Base-by-base conservation (phyloP, 2,329 filamentous ascomycete species). In the Sporothrix humicola region DNA sequence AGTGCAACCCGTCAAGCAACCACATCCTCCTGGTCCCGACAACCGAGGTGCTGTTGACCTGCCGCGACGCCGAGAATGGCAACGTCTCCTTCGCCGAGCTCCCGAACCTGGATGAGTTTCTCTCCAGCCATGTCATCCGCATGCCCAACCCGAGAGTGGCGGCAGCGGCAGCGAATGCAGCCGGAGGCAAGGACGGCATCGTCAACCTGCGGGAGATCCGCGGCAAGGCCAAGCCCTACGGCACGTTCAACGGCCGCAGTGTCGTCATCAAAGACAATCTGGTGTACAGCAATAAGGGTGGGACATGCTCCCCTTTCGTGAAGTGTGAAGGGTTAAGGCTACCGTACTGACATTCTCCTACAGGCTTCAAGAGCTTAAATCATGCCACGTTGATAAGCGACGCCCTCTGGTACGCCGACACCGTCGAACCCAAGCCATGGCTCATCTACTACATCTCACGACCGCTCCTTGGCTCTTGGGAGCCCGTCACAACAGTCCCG, bases 231-330 rank as follows among this genome's bases (percentile, higher is more conserved):
- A 97, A 95, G 83, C 94, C 97, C 80, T 97, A 96, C 79, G 92
- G 92, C 15, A 99, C 97, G 0, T 86, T 96, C 77, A 99, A 99
- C 82, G 94, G 95, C 50, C 90, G 94, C 79, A 98, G 93, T 66
- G 91, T 99, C 74, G 93, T 99, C 61, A 91, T 99, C 77, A 98
- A 98, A 82, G 96, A 99, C 82, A 90, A 92, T 37, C 92, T 92
- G 78, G 88, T 98, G 56, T 99, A 97, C 83, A 98, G 92, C 81
- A 98, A 98, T 80, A 99, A 99, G 87, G 96, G 95, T 94, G 82
- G 69, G 63, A 44, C 44, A 26, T 26, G 1, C 23, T 3, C 23
- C 23, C 23, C 23, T 26, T 26, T 26, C 3, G 23, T 26, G 23
- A 26, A 26, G 23, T 26, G 23, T 26, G 23, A 26, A 26, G 23